Percentiles rank a stretch among this genome's conserved stretches.
These are phyloP conservation scores for Zea luxurians DNA, from an alignment of 176 grass and related monocot genomes.

Conservation along the genomic window DNA sequence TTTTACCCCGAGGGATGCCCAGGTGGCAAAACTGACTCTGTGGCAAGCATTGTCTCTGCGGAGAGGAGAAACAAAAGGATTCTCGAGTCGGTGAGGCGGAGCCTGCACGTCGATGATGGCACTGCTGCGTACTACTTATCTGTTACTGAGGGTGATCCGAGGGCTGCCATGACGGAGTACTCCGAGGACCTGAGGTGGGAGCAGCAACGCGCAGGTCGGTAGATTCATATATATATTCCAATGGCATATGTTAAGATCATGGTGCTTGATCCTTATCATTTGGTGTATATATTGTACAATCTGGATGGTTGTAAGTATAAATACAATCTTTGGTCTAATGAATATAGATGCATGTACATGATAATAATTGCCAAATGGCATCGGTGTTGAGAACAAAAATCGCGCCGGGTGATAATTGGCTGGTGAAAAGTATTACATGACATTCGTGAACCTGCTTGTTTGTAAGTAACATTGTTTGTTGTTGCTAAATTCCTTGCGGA, in stretches of 20 bases:
- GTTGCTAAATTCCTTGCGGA: no score
- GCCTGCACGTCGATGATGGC: slow-evolving; percentile 74
- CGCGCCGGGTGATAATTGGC: neutral
- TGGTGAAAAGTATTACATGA: neutral
- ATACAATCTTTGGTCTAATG: neutral
- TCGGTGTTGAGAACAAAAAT: neutral
- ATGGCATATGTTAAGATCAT: neutral
- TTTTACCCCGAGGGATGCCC: slow-evolving; percentile 66
- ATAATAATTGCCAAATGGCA: slow-evolving; percentile 2
- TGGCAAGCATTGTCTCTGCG: neutral
- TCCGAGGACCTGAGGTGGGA: slow-evolving; percentile 89
- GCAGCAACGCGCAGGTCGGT: slow-evolving; percentile 36
- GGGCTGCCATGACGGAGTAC: slow-evolving; percentile 80
- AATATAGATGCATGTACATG: neutral
- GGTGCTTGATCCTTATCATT: neutral
- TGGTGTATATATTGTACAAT: slow-evolving; percentile 19
- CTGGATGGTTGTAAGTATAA: neutral
- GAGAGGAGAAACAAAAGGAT: slow-evolving; percentile 59
- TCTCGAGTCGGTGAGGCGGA: slow-evolving; percentile 67
- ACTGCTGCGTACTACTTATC: slow-evolving; percentile 95
- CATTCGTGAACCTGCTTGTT: neutral
- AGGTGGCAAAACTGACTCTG: slow-evolving; percentile 28
- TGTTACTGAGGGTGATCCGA: slow-evolving; percentile 71
- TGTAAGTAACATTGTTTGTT: no score
- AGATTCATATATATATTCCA: neutral